Percentiles rank a stretch among this genome's conserved stretches.
Evolutionary conservation across 2,329 filamentous ascomycete genomes (phyloP).

Genomic region (Fusarium sarcochroum): DNA sequence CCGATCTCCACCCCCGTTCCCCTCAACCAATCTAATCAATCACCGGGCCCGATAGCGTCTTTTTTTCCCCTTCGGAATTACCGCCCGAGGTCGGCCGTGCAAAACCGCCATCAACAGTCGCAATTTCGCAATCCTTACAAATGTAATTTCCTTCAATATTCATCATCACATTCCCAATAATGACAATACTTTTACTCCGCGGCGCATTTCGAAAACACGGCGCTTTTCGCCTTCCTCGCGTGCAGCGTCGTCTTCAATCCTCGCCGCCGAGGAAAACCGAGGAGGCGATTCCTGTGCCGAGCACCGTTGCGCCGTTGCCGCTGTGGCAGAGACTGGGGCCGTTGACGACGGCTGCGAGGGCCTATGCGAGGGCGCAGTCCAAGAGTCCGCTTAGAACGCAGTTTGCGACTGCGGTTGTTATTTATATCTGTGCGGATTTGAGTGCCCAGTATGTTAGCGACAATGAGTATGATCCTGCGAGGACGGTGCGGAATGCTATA

Average conservation of each 20-base stretch:
- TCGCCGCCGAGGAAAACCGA: constrained; percentile 31
- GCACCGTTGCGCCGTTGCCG: constrained; percentile 51
- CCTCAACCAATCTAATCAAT: constrained; percentile 23
- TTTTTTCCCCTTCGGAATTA: constrained; percentile 21
- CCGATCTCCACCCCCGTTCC: background rate
- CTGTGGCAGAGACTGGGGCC: constrained; percentile 72
- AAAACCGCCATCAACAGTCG: constrained; percentile 13
- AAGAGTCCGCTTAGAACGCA: constrained; percentile 85
- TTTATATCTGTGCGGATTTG: constrained; percentile 84
- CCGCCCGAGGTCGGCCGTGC: constrained; percentile 41
- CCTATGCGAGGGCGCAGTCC: constrained; percentile 79
- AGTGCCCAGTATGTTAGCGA: constrained; percentile 79
- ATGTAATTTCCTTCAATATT: constrained; percentile 13
- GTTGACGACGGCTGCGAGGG: constrained; percentile 65
- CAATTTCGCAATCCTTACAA: constrained; percentile 12
- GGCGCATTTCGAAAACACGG: constrained; percentile 28
- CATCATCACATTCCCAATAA: constrained; percentile 10
- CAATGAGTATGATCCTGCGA: constrained; percentile 74
- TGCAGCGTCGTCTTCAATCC: constrained; percentile 40
- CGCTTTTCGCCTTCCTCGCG: constrained; percentile 20
- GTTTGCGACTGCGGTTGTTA: constrained; percentile 79
- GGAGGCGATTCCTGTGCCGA: constrained; percentile 36
- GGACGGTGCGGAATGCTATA: constrained; percentile 78
- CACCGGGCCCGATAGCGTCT: constrained; percentile 1
- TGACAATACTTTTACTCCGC: constrained; percentile 42